Conservation (phyloP, 75 land plant genomes). For the Pinus tabuliformis region DNA sequence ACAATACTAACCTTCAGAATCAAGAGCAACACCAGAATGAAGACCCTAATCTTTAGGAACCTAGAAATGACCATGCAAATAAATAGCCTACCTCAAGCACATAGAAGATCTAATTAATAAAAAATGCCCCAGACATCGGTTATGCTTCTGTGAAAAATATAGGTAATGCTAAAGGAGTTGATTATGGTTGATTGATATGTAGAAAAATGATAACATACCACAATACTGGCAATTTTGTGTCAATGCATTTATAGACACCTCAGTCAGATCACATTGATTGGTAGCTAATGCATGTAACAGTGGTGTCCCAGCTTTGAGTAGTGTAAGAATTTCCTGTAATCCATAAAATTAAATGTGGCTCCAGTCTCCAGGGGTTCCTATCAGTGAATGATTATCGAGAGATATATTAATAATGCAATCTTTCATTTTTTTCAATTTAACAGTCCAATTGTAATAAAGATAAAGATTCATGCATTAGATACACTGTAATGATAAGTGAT, state of each 20-base stretch:
- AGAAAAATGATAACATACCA: slow-evolving; percentile 5
- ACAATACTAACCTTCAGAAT: neutral
- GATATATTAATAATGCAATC: too few species aligned
- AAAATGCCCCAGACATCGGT: neutral
- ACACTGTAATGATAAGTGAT: too few species aligned
- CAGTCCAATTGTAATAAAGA: too few species aligned
- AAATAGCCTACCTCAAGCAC: slow-evolving; percentile 7
- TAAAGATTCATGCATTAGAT: too few species aligned
- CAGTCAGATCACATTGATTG: slow-evolving; percentile 29
- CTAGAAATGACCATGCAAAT: slow-evolving; percentile 7
- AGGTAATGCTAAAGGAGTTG: too few species aligned
- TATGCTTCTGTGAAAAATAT: neutral
- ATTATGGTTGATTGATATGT: neutral
- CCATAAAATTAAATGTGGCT: neutral
- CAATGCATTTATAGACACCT: slow-evolving; percentile 24
- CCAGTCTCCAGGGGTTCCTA: too few species aligned
- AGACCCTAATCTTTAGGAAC: slow-evolving; percentile 1
- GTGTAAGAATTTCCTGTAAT: neutral
- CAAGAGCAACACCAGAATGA: neutral
- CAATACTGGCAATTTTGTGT: slow-evolving; percentile 24
- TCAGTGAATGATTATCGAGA: too few species aligned
- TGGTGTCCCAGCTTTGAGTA: slow-evolving; percentile 29
- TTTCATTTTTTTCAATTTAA: too few species aligned
- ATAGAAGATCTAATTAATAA: neutral
- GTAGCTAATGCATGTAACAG: slow-evolving; percentile 28